Evolutionary conservation across 495 filamentous ascomycete genomes (phyloP).

Genomic region (Talaromyces nanjingensis): DNA sequence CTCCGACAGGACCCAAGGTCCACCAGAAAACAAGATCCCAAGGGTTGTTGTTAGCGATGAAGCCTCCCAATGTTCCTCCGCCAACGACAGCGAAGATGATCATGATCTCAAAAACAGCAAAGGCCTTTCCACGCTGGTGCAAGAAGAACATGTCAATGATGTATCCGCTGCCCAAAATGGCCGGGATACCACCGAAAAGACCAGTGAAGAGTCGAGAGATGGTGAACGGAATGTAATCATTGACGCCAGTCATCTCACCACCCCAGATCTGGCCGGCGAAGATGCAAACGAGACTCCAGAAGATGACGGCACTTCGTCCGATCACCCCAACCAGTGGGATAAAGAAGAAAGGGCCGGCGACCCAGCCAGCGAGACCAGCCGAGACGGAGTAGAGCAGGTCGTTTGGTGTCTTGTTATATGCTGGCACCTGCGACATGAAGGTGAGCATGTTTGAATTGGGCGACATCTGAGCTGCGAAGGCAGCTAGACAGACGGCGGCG

Average conservation of each 20-base stretch:
- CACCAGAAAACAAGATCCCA: conserved; percentile 47
- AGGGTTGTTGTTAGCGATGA: conserved; percentile 31
- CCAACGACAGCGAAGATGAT: conserved; percentile 35
- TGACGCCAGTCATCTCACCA: conserved; percentile 30
- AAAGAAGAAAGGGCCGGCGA: conserved; percentile 36
- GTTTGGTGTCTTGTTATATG: conserved; percentile 20
- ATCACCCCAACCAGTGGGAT: conserved; percentile 29
- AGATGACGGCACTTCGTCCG: conserved; percentile 34
- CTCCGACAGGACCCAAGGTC: conserved; percentile 34
- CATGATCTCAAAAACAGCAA: conserved; percentile 33
- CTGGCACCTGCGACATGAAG: conserved; percentile 12
- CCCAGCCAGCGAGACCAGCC: conserved; percentile 34
- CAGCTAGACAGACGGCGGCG: conserved; percentile 22
- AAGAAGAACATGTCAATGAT: conserved; percentile 41
- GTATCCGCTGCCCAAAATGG: conserved; percentile 30
- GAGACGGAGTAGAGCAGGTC: conserved; percentile 28
- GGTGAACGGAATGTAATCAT: conserved; percentile 36
- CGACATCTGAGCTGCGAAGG: conserved; percentile 13
- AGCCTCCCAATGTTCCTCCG: conserved; percentile 39
- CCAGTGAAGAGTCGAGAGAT: conserved; percentile 38
- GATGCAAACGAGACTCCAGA: conserved; percentile 35
- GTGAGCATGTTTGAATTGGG: conserved; percentile 2
- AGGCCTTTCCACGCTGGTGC: conserved; percentile 39
- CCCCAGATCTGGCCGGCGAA: conserved; percentile 34
- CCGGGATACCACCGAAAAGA: conserved; percentile 31